Base-by-base conservation (phyloP, 2,329 filamentous ascomycete species). In the Colletotrichum orbiculare region DNA sequence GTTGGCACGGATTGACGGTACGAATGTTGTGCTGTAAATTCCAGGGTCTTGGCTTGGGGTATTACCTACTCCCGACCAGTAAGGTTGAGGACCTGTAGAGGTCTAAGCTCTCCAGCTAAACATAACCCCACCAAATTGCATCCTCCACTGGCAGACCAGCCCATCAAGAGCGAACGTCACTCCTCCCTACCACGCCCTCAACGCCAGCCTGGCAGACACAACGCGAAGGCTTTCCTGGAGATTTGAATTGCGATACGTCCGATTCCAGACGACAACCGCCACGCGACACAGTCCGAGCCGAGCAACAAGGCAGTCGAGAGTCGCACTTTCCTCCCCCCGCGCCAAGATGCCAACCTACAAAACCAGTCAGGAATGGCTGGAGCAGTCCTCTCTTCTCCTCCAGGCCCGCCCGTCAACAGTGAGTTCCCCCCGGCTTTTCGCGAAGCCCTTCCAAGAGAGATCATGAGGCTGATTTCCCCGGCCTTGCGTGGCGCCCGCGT, bases 281-380 rank as follows among this genome's bases (percentile, higher is more conserved):
- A 17, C 17, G 17, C 17, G 17, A 17, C 17, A 17, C 17, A 17
- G 17, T 17, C 17, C 17, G 17, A 17, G 17, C 17, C 17, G 17
- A 17, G 17, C 17, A 17, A 17, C 17, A 17, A 17, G 17, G 17
- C 17, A 17, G 17, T 17, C 17, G 17, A 17, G 17, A 41, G 11
- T 33, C 35, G 25, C 37, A 41, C 52, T 17, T 25, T 8, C 37
- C 17, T 17, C 17, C 17, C 17, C 17, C 17, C 17, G 17, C 42
- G 38, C 33, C 72, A 81, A 71, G 62, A 97, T 97, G 94, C 90
- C 91, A 3, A 89, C 91, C 76, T 89, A 97, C 76, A 82, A 86
- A 55, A 94, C 92, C 63, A 92, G 92, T 78, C 90, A 97, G 79
- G 91, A 94, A 81, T 99, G 94, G 91, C 91, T 97, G 70, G 89